These are phyloP conservation scores for Tillandsia leiboldiana DNA, from an alignment of 176 grass and related monocot species.

Conservation along the genomic window DNA sequence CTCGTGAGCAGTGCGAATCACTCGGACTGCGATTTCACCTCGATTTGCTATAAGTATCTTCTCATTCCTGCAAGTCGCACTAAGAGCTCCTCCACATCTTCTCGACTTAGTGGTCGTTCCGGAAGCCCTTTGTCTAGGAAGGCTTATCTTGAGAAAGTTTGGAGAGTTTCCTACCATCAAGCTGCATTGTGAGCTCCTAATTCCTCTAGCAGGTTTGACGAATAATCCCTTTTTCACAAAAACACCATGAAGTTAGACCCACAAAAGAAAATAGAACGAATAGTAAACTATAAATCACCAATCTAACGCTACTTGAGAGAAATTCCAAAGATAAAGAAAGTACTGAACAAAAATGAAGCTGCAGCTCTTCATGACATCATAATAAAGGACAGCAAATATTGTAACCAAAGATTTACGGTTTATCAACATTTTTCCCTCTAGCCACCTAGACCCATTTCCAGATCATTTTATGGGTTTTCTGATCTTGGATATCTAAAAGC, in stretches of 20 bases:
- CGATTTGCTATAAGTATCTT: constrained; percentile 48
- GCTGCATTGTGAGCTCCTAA: constrained; percentile 33
- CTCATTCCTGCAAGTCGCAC: constrained; percentile 14
- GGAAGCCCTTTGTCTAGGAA: constrained; percentile 5
- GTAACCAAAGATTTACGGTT: too few relatives aligned
- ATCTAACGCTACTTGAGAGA: not conserved
- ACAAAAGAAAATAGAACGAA: not conserved
- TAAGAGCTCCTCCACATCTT: constrained; percentile 19
- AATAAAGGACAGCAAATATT: too few relatives aligned
- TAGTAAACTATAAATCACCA: not conserved
- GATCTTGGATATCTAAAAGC: too few relatives aligned
- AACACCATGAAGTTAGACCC: not conserved
- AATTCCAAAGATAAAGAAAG: not conserved
- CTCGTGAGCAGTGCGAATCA: constrained; percentile 48
- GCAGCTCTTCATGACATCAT: too few relatives aligned
- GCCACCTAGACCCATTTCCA: too few relatives aligned
- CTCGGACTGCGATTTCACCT: constrained; percentile 46
- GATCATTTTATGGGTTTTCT: too few relatives aligned
- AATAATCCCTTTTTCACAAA: constrained; percentile 26
- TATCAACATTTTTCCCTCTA: too few relatives aligned
- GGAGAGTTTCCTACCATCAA: constrained; percentile 22
- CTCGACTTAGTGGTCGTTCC: constrained; percentile 12
- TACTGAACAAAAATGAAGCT: not conserved
- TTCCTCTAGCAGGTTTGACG: constrained; percentile 20
- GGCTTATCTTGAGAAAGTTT: constrained; percentile 22